Conservation (phyloP, 805 yeast species). For the Komagataella phaffii region DNA sequence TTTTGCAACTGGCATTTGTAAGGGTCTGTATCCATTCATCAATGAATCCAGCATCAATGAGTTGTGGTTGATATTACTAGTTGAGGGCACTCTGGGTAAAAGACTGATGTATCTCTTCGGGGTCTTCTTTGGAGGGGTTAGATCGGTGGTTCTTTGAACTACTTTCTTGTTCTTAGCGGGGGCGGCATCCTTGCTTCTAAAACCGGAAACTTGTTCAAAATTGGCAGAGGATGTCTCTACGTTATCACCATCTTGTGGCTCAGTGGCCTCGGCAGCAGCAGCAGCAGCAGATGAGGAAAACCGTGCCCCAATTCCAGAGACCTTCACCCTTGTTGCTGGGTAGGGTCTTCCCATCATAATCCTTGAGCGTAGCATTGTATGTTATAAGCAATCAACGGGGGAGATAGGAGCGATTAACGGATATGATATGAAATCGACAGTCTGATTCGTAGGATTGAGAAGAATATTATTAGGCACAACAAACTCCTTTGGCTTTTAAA, state of each 20-base stretch:
- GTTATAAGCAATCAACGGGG: neutral
- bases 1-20: constrained; percentile 14
- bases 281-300: neutral
- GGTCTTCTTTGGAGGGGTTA: neutral
- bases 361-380: neutral
- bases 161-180: neutral
- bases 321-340: neutral
- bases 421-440: too few relatives aligned
- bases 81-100: constrained; percentile 19
- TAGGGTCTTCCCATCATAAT: neutral
- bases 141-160: neutral
- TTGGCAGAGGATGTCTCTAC: neutral
- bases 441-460: neutral
- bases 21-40: constrained; percentile 15
- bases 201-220: neutral
- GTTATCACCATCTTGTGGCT: neutral
- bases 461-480: neutral
- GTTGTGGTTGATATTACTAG: constrained; percentile 15
- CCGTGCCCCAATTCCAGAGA: neutral
- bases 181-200: neutral
- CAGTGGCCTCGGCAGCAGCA: neutral
- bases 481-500: neutral
- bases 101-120: constrained; percentile 12
- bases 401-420: neutral
- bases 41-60: constrained; percentile 15